phyloP scores from a whole-genome alignment of 352 stramenopile species.

The Albugo candida region DNA sequence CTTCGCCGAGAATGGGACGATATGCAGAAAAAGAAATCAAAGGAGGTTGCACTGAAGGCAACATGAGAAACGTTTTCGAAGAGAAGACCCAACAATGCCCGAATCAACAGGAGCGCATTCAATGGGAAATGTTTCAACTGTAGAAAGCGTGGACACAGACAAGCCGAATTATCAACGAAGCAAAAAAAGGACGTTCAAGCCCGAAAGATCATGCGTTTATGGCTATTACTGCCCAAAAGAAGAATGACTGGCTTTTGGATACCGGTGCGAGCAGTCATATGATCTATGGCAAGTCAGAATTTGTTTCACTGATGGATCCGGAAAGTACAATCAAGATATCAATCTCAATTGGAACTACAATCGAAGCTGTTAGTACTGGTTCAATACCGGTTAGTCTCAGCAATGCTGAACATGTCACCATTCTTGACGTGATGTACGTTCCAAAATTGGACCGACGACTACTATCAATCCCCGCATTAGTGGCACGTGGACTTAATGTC shows the following conservation, averaged over 20 bases:
- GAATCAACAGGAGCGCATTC: background rate
- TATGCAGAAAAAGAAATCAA: background rate
- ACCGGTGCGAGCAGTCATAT: constrained; percentile 12
- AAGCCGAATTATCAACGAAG: background rate
- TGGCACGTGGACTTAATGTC: background rate
- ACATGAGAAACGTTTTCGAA: background rate
- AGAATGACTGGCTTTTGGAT: constrained; percentile 5
- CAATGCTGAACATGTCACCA: constrained; percentile 4
- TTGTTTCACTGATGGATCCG: background rate
- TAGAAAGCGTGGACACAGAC: background rate
- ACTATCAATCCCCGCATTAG: constrained; percentile 2
- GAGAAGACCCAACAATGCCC: background rate
- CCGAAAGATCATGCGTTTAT: background rate
- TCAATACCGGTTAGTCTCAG: background rate
- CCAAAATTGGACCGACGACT: constrained; percentile 8
- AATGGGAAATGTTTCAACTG: background rate
- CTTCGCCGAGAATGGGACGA: constrained; percentile 5
- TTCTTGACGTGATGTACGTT: constrained; percentile 10
- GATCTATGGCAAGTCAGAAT: constrained; percentile 3
- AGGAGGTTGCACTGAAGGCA: background rate
- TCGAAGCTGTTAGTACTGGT: constrained; percentile 5
- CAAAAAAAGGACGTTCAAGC: background rate
- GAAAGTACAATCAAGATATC: constrained; percentile 3
- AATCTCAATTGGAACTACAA: constrained; percentile 3
- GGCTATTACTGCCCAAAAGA: background rate